These are phyloP conservation scores for Fusarium sambucinum DNA, from an alignment of 2,329 filamentous ascomycete species.

Conservation along the genomic window DNA sequence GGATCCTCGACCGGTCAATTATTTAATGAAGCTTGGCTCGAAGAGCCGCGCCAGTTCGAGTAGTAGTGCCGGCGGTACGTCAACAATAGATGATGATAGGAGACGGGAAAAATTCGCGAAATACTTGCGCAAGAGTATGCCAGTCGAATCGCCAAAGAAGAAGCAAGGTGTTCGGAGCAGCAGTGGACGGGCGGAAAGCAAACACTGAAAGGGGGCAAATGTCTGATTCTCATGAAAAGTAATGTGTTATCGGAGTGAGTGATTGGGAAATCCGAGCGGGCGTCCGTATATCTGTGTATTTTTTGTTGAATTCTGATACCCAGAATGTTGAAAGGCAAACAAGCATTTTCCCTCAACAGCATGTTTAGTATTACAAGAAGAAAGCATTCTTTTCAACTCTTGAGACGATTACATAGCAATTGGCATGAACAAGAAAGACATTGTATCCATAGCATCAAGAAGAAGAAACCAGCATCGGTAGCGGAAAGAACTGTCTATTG, in stretches of 20 bases:
- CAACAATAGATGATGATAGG: slow-evolving; percentile 40
- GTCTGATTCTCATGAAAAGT: background rate
- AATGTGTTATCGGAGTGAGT: background rate
- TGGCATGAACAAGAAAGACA: background rate
- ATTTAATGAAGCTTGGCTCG: slow-evolving; percentile 40
- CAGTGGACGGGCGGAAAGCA: slow-evolving; percentile 16
- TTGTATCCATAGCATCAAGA: background rate
- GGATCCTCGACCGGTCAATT: slow-evolving; percentile 40
- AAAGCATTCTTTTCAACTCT: background rate
- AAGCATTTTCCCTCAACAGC: background rate
- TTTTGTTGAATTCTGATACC: slow-evolving; percentile 27
- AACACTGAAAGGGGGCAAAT: background rate
- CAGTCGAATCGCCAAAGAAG: slow-evolving; percentile 13
- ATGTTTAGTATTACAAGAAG: background rate
- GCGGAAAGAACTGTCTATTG: slow-evolving; percentile 49
- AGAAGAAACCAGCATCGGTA: slow-evolving; percentile 15
- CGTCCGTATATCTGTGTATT: slow-evolving; percentile 14
- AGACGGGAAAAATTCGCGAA: slow-evolving; percentile 44
- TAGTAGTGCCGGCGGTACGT: slow-evolving; percentile 22
- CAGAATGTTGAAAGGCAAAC: background rate
- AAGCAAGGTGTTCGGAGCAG: slow-evolving; percentile 23
- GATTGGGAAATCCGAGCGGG: background rate
- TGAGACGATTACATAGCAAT: background rate
- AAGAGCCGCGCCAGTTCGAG: background rate
- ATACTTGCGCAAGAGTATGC: slow-evolving; percentile 45